A percentile compares a stretch with the other conserved stretches of the same genome.
Evolutionary conservation across 1,284 basidiomycete genomes (phyloP).

Genomic region (Tilletia indica): DNA sequence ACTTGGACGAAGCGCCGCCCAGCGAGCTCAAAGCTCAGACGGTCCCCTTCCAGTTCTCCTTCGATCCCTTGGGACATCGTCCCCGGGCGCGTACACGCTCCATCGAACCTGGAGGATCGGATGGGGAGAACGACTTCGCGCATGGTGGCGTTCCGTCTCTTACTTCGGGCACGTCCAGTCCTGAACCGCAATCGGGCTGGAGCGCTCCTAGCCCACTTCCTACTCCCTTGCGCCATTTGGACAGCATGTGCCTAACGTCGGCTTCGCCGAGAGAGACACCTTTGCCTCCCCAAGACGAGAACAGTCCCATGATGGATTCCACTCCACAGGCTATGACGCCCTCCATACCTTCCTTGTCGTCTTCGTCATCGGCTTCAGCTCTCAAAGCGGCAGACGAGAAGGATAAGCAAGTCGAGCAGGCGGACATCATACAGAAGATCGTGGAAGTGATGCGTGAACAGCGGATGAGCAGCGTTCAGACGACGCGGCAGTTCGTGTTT

Average conservation of each 20-base stretch:
- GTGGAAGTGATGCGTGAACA: constrained; percentile 47
- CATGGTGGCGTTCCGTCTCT: no score
- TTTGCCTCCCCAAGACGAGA: neutral
- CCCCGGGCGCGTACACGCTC: neutral
- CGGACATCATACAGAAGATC: constrained; percentile 31
- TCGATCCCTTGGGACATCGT: neutral
- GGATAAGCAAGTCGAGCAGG: neutral
- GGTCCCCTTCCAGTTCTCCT: no score
- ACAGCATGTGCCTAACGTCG: constrained; percentile 6
- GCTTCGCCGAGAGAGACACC: neutral
- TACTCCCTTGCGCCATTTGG: neutral
- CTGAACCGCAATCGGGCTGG: neutral
- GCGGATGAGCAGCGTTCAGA: constrained; percentile 53
- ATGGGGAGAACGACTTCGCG: neutral
- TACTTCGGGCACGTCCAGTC: neutral
- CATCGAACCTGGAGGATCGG: constrained; percentile 6
- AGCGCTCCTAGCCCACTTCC: constrained; percentile 6
- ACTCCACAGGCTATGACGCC: neutral
- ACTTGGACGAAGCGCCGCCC: neutral
- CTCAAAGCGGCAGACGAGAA: no score
- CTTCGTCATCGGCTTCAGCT: no score
- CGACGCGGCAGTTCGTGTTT: constrained; percentile 52
- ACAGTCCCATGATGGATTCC: neutral
- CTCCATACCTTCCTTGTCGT: no score
- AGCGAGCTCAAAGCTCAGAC: neutral